Evolutionary conservation across 345 rosid genomes (phyloP), one percentile per base, ranked within the genome.

Genomic region (Populus tremula): DNA sequence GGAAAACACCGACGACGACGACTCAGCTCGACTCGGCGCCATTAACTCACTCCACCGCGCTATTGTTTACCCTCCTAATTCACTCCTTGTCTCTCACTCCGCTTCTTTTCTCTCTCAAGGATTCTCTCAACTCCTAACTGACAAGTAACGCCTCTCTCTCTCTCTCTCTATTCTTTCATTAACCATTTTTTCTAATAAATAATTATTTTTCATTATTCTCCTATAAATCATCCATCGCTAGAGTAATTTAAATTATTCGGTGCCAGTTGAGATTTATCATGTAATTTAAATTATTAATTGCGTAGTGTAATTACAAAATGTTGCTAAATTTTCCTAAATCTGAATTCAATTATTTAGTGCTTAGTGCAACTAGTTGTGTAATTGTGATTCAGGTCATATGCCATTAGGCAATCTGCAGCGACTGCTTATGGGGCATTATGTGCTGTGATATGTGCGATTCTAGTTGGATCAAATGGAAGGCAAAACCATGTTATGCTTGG

Each of bases 1-100:
- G n/a, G 79, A 76, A 50, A 50, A 50, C 56, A 50, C 20, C 59
- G 91, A 87, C 47, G 84, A 79, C 75, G 86, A 66, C 70, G 95
- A 94, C 53, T 85, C 96, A 1, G 81, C 91, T 62, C 91, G 97
- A 41, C 85, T 92, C 67, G 85, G 84, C 71, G 93, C 97, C 47
- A 82, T 92, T 74, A 88, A 80, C 85, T 92, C 96, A 21, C 97
- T 94, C 73, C 97, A 91, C 81, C 90, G 96, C 73, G 93, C 96
- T 59, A 86, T 94, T 76, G 85, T 89, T 59, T 92, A 85, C 78
- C 94, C 93, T 78, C 98, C 91, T 8, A 92, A 92, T 88, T 92
- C 94, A 17, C 85, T 94, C 81, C 91, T 92, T 72, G 87, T 94
- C 21, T 77, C 90, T n/a, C 96, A 92, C 87, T 92, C 96, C 71